phyloP scores from a whole-genome alignment of 2,329 filamentous ascomycete genomes.

The Aspergillus caelatus region DNA sequence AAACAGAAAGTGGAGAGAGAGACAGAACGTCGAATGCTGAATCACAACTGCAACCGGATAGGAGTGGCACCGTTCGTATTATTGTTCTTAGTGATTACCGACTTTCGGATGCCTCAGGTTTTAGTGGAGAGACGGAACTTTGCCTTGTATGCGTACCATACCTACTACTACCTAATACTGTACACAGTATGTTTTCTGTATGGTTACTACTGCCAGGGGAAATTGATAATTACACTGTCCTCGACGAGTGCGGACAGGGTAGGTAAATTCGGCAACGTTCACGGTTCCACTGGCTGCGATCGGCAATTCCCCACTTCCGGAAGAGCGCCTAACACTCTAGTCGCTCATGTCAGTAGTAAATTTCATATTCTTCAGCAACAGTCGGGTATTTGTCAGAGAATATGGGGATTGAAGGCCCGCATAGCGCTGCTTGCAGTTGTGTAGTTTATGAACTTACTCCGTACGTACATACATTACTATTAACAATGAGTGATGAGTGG shows the following conservation, averaged over 20 bases:
- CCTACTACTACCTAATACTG: neutral
- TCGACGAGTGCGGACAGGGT: neutral
- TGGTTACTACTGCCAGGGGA: neutral
- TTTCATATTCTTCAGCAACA: neutral
- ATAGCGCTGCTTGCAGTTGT: neutral
- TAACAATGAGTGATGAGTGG: neutral
- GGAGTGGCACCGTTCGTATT: neutral
- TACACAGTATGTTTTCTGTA: neutral
- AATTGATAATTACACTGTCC: neutral
- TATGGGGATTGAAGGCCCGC: neutral
- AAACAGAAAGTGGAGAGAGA: conserved; percentile 29
- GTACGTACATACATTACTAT: neutral
- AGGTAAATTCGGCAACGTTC: neutral
- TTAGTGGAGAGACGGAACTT: neutral
- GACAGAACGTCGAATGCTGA: conserved; percentile 11
- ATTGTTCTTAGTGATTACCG: neutral
- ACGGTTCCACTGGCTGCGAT: neutral
- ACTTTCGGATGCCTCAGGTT: neutral
- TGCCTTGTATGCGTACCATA: neutral
- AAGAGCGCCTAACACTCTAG: neutral
- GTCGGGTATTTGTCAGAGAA: neutral
- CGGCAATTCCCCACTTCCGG: neutral
- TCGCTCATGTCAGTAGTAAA: neutral
- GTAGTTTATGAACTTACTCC: neutral
- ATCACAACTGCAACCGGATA: conserved; percentile 7